Conservation (phyloP, 2,329 filamentous ascomycete species). For the Claviceps sp. region DNA sequence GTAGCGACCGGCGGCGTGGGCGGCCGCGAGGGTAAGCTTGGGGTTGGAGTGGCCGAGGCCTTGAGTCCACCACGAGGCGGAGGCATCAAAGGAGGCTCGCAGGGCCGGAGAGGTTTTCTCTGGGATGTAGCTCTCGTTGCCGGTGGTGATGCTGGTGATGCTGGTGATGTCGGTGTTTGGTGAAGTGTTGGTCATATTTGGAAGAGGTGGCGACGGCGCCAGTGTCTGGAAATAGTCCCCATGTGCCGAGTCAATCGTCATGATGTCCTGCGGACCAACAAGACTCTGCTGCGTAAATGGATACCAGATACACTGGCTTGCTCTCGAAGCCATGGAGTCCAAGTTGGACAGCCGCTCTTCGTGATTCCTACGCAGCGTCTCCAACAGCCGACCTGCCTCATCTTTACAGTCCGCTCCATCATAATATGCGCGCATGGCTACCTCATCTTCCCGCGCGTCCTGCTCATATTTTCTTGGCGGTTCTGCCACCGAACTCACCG, state of each 20-base stretch:
- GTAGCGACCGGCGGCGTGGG: constrained; percentile 71
- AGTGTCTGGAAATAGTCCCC: constrained; percentile 63
- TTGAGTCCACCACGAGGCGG: constrained; percentile 86
- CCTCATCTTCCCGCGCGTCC: constrained; percentile 31
- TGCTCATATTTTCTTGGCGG: constrained; percentile 39
- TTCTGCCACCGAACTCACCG: constrained; percentile 40
- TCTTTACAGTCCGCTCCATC: constrained; percentile 25
- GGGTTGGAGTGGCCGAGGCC: constrained; percentile 71
- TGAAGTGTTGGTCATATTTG: neutral
- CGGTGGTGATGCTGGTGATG: neutral
- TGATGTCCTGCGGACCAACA: constrained; percentile 47
- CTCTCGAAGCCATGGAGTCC: constrained; percentile 46
- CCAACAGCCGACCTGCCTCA: constrained; percentile 31
- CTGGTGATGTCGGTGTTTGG: neutral
- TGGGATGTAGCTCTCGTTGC: neutral
- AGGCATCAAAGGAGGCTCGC: constrained; percentile 61
- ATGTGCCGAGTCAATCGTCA: constrained; percentile 66
- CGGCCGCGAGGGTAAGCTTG: constrained; percentile 56
- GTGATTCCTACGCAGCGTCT: constrained; percentile 40
- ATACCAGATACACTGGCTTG: constrained; percentile 63
- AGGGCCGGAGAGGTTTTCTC: constrained; percentile 7
- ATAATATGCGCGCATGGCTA: constrained; percentile 54
- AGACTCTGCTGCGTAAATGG: constrained; percentile 72
- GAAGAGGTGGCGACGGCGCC: neutral
- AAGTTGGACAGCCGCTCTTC: constrained; percentile 41